phyloP scores from a whole-genome alignment of 2,329 filamentous ascomycete genomes.

The Hypomyces perniciosus region DNA sequence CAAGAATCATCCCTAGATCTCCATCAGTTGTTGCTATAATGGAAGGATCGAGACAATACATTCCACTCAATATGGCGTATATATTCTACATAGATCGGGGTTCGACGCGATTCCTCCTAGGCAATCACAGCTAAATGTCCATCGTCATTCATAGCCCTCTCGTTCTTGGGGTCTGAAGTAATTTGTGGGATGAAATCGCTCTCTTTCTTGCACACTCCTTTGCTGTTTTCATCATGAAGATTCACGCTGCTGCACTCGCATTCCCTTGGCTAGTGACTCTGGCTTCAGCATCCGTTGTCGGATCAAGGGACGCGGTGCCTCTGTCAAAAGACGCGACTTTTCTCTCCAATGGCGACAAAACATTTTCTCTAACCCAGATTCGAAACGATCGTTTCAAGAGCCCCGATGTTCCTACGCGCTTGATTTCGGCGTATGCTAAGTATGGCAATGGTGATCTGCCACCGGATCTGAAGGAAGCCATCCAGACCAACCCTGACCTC shows the following conservation, averaged over 20 bases:
- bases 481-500: conserved; percentile 19
- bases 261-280: conserved; percentile 4
- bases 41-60: no score
- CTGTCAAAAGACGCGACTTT: not conserved
- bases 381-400: conserved; percentile 29
- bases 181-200: no score
- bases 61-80: no score
- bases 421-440: conserved; percentile 31
- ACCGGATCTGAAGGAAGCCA: conserved; percentile 18
- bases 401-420: conserved; percentile 26
- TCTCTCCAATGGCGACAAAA: not conserved
- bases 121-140: no score
- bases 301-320: not conserved
- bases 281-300: conserved; percentile 5
- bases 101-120: no score
- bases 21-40: no score
- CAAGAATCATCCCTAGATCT: no score
- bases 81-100: no score
- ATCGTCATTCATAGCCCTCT: no score
- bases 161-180: no score
- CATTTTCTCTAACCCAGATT: conserved; percentile 27
- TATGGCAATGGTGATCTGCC: conserved; percentile 28
- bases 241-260: not conserved
- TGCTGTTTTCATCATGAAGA: conserved; percentile 11
- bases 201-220: no score